Conservation (phyloP, 108 stramenopile genomes). For the Craspedostauros australis region DNA sequence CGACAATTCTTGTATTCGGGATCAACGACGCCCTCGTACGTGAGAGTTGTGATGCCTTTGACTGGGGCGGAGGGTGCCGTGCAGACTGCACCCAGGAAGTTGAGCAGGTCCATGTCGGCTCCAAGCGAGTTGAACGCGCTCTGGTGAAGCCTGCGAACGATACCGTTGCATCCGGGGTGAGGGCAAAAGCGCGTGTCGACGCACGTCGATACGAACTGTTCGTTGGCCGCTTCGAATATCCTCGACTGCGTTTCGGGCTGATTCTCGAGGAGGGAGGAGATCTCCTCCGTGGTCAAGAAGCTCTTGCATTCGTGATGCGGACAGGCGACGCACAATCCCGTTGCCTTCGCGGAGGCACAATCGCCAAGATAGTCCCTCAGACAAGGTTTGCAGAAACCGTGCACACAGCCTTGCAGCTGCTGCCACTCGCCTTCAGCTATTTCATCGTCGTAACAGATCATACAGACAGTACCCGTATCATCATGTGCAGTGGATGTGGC, state of each 20-base stretch:
- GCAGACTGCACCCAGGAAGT: slow-evolving; percentile 38
- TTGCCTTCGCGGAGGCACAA: slow-evolving; percentile 18
- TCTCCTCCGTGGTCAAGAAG: slow-evolving; percentile 5
- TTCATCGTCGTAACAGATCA: slow-evolving; percentile 42
- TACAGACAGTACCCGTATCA: slow-evolving; percentile 10
- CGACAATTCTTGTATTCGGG: slow-evolving; percentile 13
- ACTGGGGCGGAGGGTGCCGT: slow-evolving; percentile 7
- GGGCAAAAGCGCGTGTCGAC: slow-evolving; percentile 40
- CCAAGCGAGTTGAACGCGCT: slow-evolving; percentile 7
- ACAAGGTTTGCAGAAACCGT: slow-evolving; percentile 43
- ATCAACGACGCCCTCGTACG: slow-evolving; percentile 47
- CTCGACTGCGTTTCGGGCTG: slow-evolving; percentile 9
- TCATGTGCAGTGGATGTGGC: too few species aligned
- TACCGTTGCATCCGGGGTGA: slow-evolving; percentile 40
- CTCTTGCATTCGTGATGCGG: slow-evolving; percentile 40
- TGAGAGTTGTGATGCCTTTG: slow-evolving; percentile 8
- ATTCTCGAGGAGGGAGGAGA: slow-evolving; percentile 18
- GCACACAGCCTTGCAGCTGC: slow-evolving; percentile 22
- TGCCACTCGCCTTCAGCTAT: slow-evolving; percentile 19
- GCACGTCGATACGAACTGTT: slow-evolving; percentile 27
- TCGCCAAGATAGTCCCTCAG: slow-evolving; percentile 30
- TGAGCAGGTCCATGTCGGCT: slow-evolving; percentile 13
- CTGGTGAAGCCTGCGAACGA: slow-evolving; percentile 24
- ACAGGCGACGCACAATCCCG: slow-evolving; percentile 19
- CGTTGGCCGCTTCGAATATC: slow-evolving; percentile 24